These are phyloP conservation scores for Cicer pinnatifidum DNA, from an alignment of 306 rosid species.

Conservation along the genomic window DNA sequence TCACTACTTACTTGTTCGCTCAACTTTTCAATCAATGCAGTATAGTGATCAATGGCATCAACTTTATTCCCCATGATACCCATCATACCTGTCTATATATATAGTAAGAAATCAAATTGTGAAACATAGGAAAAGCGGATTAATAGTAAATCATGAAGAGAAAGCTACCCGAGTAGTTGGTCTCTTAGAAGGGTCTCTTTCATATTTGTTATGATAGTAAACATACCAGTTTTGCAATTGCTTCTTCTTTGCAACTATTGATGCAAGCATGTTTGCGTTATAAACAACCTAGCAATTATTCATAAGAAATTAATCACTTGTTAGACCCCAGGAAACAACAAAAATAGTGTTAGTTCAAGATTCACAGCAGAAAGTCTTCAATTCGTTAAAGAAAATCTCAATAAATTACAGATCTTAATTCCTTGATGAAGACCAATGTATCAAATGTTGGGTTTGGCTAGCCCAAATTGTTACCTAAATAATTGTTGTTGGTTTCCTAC, in stretches of 20 bases:
- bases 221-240: constrained; percentile 61
- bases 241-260: constrained; percentile 68
- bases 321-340: constrained; percentile 21
- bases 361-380: constrained; percentile 20
- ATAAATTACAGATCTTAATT: constrained; percentile 28
- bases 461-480: constrained; percentile 21
- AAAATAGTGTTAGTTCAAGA: constrained; percentile 13
- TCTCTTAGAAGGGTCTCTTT: constrained; percentile 60
- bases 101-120: constrained; percentile 47
- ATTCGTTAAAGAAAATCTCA: neutral
- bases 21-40: constrained; percentile 51
- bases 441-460: constrained; percentile 27
- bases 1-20: constrained; percentile 61
- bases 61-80: constrained; percentile 70
- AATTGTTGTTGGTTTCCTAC: neutral
- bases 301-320: constrained; percentile 25
- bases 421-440: constrained; percentile 8
- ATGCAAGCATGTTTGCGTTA: constrained; percentile 76
- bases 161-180: constrained; percentile 82
- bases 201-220: constrained; percentile 80
- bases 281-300: constrained; percentile 66
- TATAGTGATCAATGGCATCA: constrained; percentile 75
- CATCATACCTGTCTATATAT: constrained; percentile 78
- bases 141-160: constrained; percentile 36
- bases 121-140: constrained; percentile 34